Conservation (phyloP, 768 basidiomycete species). For the Hericium coralloides region DNA sequence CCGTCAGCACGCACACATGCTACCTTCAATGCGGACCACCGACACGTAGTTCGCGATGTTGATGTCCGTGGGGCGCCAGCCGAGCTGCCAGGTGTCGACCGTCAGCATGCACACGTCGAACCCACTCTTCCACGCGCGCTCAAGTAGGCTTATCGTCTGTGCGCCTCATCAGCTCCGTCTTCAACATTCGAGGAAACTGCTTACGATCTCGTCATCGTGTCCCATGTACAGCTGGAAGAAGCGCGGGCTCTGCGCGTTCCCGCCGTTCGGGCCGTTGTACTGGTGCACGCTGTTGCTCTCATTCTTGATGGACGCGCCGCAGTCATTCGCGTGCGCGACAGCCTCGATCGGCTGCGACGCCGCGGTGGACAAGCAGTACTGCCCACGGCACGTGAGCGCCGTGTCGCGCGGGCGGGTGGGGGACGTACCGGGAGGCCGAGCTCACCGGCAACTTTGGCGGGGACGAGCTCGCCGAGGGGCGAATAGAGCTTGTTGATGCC, state of each 20-base stretch:
- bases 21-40: neutral
- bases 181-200: neutral
- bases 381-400: no score
- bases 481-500: constrained; percentile 48
- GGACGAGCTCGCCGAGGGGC: constrained; percentile 35
- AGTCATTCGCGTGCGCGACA: constrained; percentile 38
- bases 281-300: constrained; percentile 29
- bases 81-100: constrained; percentile 43
- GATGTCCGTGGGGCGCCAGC: constrained; percentile 40
- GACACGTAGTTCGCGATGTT: constrained; percentile 38
- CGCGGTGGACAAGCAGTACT: constrained; percentile 35
- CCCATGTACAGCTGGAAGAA: constrained; percentile 52
- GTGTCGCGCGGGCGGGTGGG: no score
- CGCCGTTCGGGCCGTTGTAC: constrained; percentile 26
- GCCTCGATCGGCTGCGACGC: constrained; percentile 41
- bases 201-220: constrained; percentile 41
- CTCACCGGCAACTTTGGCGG: constrained; percentile 38
- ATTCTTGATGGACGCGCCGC: constrained; percentile 27
- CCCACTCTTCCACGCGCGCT: constrained; percentile 36
- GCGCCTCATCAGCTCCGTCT: neutral
- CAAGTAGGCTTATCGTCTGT: constrained; percentile 31
- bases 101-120: constrained; percentile 41
- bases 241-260: constrained; percentile 30
- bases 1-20: neutral
- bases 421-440: constrained; percentile 30